Evolutionary conservation across 257 asterid species (phyloP), one percentile per base, ranked within the genome.

Genomic region (Solanum paucissectum): DNA sequence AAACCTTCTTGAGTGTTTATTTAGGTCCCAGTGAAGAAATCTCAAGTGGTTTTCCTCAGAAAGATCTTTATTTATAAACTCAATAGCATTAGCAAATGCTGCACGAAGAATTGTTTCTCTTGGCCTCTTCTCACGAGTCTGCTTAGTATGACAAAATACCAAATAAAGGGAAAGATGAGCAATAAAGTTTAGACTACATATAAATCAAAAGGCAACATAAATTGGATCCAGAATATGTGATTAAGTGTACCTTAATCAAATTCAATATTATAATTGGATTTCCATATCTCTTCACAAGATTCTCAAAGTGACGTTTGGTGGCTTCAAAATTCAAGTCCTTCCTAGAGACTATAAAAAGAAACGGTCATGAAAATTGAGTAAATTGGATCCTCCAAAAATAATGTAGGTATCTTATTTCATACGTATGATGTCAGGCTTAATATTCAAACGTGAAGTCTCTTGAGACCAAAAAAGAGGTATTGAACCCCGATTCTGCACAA

Each of bases 391-490:
- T 88, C 44, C 79, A 55, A 85, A 83, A 64, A 66, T 37, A 20
- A 83, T 84, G 72, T 44, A 13, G 55, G 52, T 5, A 88, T 73
- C 88, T 75, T 76, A 84, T n/a, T 72, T 7, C 94, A 83, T 95
- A 96, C 99, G 87, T 91, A 90, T 96, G 88, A 97, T 96, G 90
- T 94, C 95, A 12, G 99, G 99, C 90, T 95, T 95, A 87, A 97
- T 91, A 89, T 93, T 93, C 93, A 95, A 90, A 83, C 95, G 91
- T 29, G 99, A 95, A 64, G 98, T 95, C 89, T 97, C 99, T 87
- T 96, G 99, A 5, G 98, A 96, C 99, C 99, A 97, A 90, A 96
- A 97, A 71, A 97, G 98, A 52, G 99, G 99, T 90, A 97, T 95
- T 23, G 99, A 97, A 36, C 99, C 99, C 87, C 99, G 93, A 87